Percentiles rank a stretch among this genome's conserved stretches.
These are phyloP conservation scores for Chaetomium globosum DNA, from an alignment of 2,329 filamentous ascomycete species.

Conservation along the genomic window DNA sequence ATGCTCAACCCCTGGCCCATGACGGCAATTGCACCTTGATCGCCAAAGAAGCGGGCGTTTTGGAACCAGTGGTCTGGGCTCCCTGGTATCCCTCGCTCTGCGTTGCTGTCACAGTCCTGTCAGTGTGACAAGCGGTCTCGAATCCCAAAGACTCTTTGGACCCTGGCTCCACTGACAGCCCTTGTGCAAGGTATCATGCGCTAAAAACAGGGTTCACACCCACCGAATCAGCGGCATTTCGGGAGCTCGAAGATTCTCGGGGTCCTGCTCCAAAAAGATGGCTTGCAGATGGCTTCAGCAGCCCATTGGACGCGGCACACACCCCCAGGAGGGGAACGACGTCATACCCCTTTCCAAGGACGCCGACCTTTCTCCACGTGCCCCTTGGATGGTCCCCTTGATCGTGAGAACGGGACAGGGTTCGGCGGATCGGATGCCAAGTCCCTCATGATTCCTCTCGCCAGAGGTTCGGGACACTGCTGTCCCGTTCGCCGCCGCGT, in stretches of 20 bases:
- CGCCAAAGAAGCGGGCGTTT: background rate
- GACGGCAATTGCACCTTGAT: background rate
- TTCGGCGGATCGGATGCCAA: conserved; percentile 3
- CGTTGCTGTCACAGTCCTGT: conserved; percentile 7
- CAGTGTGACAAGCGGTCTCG: conserved; percentile 19
- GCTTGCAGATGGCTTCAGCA: conserved; percentile 33
- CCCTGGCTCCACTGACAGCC: conserved; percentile 18
- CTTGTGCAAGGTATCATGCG: conserved; percentile 23
- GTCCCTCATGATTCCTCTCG: background rate
- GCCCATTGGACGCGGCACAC: conserved; percentile 26
- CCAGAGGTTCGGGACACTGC: conserved; percentile 1
- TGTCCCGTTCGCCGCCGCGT: background rate
- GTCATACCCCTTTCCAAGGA: conserved; percentile 29
- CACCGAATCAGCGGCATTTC: conserved; percentile 31
- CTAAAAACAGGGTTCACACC: conserved; percentile 35
- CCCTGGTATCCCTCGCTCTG: background rate
- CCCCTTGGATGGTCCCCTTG: conserved; percentile 8
- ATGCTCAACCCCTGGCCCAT: background rate
- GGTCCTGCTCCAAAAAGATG: conserved; percentile 36
- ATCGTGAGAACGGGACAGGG: conserved; percentile 5
- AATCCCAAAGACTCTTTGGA: conserved; percentile 3
- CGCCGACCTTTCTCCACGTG: conserved; percentile 15
- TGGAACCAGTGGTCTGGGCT: background rate
- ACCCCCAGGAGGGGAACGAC: conserved; percentile 22
- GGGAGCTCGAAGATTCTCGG: conserved; percentile 35